Evolutionary conservation across 2,329 filamentous ascomycete species (phyloP), one percentile per base, ranked within the genome.

Genomic region (Aspergillus versicolor): DNA sequence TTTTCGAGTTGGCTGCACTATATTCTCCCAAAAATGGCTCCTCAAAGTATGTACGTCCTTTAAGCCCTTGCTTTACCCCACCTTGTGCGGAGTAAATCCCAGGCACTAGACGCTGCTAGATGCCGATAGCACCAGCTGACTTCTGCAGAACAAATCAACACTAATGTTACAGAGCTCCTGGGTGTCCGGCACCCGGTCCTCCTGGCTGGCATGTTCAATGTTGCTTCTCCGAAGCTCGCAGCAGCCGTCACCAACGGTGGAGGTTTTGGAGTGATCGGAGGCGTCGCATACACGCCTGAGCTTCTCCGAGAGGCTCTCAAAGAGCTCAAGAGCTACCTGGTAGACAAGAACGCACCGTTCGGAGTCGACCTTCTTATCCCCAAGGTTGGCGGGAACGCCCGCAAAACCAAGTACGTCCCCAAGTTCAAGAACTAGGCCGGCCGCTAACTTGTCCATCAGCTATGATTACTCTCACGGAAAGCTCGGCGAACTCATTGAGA

Each of bases 391-490:
- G 94, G 93, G 68, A 92, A 82, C 71, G 94, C 94, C 61, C 86
- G 94, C 71, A 97, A 97, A 84, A 97, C 93, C 69, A 97, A 97
- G 87, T 89, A 76, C 72, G 77, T 60, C 3, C 4, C 12, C 15
- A 12, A 11, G 32, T 7, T 50, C 24, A 38, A 5, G 12, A n/a
- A 27, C 9, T 24, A 11, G 27, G 27, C 9, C 27, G 1, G 27
- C 9, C 27, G 9, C 27, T 30, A 30, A 30, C 27, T 30, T 30
- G 9, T 4, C 27, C 27, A 63, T 57, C 70, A 97, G 93, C 86
- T 96, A 97, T 79, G 94, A 99, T 79, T 99, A 99, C 83, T 99
- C 94, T 72, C 97, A 99, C 83, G 94, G 94, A 76, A 97, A 97
- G 81, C 90, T 99, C 62, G 83, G 90, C 75, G 90, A 93, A 75